Percentiles rank a stretch among this genome's conserved stretches.
These are phyloP conservation scores for Crucibulum laeve DNA, from an alignment of 768 basidiomycete species.

Conservation along the genomic window DNA sequence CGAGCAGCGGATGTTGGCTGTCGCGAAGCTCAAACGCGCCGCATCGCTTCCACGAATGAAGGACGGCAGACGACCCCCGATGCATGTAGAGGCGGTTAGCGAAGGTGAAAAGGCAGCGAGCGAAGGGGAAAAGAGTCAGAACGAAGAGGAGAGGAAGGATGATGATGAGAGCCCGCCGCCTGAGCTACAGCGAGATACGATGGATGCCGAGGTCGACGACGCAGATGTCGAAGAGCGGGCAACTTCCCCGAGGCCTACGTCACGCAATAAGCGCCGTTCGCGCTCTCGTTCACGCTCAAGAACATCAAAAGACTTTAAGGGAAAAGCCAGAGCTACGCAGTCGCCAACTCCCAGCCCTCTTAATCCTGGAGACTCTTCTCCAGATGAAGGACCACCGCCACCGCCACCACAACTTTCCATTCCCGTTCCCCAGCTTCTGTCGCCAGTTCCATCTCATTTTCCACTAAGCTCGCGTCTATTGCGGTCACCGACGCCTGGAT, in stretches of 20 bases:
- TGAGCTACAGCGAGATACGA: constrained; percentile 13
- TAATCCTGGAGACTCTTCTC: constrained; percentile 65
- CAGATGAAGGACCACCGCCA: constrained; percentile 52
- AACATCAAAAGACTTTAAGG: constrained; percentile 71
- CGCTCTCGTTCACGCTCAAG: constrained; percentile 79
- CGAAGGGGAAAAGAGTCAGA: constrained; percentile 6
- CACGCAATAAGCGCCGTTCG: constrained; percentile 60
- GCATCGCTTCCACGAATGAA: constrained; percentile 90
- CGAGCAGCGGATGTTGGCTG: constrained; percentile 83
- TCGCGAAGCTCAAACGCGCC: constrained; percentile 88
- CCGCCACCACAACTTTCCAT: constrained; percentile 28
- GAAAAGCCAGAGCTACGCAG: constrained; percentile 47
- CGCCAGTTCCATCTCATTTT: constrained; percentile 54
- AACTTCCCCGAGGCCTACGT: constrained; percentile 39
- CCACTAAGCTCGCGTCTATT: constrained; percentile 40
- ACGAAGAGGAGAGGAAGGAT: constrained; percentile 12
- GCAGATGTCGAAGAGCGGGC: constrained; percentile 35
- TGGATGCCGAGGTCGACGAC: constrained; percentile 30
- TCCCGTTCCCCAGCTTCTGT: constrained; percentile 32
- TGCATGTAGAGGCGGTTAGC: constrained; percentile 80
- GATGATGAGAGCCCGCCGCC: constrained; percentile 12
- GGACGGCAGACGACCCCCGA: constrained; percentile 82
- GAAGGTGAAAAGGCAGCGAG: constrained; percentile 63
- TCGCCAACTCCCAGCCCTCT: constrained; percentile 39
- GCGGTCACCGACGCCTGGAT: constrained; percentile 48